Evolutionary conservation across 768 basidiomycete genomes (phyloP), one percentile per base, ranked within the genome.

Genomic region (Mycena floridula): DNA sequence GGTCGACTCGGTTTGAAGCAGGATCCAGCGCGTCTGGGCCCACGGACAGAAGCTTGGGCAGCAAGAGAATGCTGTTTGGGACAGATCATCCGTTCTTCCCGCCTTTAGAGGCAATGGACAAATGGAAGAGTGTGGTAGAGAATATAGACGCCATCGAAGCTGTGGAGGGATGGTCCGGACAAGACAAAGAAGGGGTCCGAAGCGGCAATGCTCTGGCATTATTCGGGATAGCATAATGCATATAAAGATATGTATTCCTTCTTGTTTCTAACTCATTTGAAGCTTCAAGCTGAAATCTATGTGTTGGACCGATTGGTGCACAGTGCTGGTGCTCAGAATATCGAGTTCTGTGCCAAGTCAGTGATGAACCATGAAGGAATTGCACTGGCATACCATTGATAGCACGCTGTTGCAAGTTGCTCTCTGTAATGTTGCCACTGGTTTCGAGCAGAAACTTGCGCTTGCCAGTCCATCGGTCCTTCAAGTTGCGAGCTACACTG

Each of bases 211-310:
- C 90, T 5, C 53, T 90, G 23, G 65, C 68, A 48, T 61, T 94
- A 48, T 91, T 93, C 58, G 69, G 74, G 51, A 55, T 86, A 46
- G 47, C 45, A 45, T 41, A 43, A 48, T 37, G 22, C 37, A 38
- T 28, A 25, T 28, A 25, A 15, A 26, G 20, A 6, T 37, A 13
- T 53, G 36, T 40, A 23, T 28, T 26, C n/a, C 38, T 30, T 53
- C 50, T 42, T 45, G 40, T 40, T 52, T 40, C 51, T 71, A 71
- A 8, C 78, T 75, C 53, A 74, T 75, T 64, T 94, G 92, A 49
- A 98, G 85, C 76, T 98, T 98, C 56, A 99, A 73, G 56, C 92
- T 96, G 62, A 94, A 99, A 62, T 98, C 96, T 50, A 98, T 83
- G 58, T 96, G 93, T 52, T 81, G 89, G 21, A 89, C 90, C 2